phyloP scores from a whole-genome alignment of 2,329 filamentous ascomycete species.

The Exutisphaerella laricina region DNA sequence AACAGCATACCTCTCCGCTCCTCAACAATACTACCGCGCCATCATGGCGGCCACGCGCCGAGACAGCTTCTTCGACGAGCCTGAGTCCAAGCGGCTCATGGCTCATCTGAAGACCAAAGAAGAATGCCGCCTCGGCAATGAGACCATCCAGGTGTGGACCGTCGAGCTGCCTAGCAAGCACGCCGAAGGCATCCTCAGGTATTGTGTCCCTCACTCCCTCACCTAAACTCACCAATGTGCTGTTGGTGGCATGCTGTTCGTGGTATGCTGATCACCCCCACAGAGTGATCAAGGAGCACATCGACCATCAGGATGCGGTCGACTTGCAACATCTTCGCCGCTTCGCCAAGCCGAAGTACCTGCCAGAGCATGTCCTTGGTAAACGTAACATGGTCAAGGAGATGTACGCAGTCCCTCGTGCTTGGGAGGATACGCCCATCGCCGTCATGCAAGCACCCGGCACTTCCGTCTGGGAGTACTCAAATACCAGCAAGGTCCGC shows the following conservation, averaged over 20 bases:
- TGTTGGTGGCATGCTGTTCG: too few relatives aligned
- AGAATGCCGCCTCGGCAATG: slow-evolving; percentile 45
- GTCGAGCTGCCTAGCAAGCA: slow-evolving; percentile 66
- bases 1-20: slow-evolving; percentile 9
- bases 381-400: slow-evolving; percentile 31
- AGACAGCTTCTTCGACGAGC: slow-evolving; percentile 19
- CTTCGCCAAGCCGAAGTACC: slow-evolving; percentile 57
- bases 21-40: slow-evolving; percentile 1
- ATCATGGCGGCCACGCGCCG: slow-evolving; percentile 15
- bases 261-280: slow-evolving; percentile 28
- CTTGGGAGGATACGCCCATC: slow-evolving; percentile 28
- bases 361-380: slow-evolving; percentile 31
- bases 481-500: slow-evolving; percentile 56
- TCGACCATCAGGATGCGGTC: slow-evolving; percentile 40
- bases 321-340: slow-evolving; percentile 60
- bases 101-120: slow-evolving; percentile 45
- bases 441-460: slow-evolving; percentile 28
- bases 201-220: slow-evolving; percentile 19
- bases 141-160: slow-evolving; percentile 59
- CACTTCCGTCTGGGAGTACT: slow-evolving; percentile 45
- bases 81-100: slow-evolving; percentile 28
- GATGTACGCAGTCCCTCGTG: slow-evolving; percentile 30
- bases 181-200: slow-evolving; percentile 69
- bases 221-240: neutral
- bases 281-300: slow-evolving; percentile 43